phyloP scores from a whole-genome alignment of 2,329 filamentous ascomycete species.

The Ceratocystis diversiconidia region DNA sequence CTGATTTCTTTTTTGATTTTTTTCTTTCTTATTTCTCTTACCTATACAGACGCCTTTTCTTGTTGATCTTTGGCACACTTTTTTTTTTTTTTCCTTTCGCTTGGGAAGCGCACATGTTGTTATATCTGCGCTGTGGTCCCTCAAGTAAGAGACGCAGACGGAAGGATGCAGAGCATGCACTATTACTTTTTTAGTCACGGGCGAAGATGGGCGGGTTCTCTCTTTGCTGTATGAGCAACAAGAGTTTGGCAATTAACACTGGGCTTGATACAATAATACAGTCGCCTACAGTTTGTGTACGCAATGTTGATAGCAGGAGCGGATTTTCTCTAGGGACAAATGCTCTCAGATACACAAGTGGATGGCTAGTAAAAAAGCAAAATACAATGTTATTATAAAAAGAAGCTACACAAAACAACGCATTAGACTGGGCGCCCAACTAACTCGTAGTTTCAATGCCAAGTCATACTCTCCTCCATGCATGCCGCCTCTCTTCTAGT shows the following conservation, averaged over 20 bases:
- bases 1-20: constrained; percentile 1
- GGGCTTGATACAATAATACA: neutral
- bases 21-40: neutral
- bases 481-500: neutral
- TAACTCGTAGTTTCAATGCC: neutral
- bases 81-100: neutral
- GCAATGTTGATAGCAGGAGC: no score
- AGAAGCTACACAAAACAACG: constrained; percentile 6
- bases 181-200: neutral
- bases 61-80: neutral
- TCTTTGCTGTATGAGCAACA: neutral
- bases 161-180: neutral
- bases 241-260: neutral
- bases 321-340: no score
- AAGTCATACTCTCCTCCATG: neutral
- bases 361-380: neutral
- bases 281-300: neutral
- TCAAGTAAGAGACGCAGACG: no score
- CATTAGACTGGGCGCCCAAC: neutral
- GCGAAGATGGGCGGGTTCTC: neutral
- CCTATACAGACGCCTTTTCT: neutral
- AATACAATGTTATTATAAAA: neutral
- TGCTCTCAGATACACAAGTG: no score
- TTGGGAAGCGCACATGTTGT: neutral
- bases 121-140: neutral